A percentile compares a stretch with the other conserved stretches of the same genome.
These are phyloP conservation scores for Casuarina equisetifolia DNA, from an alignment of 306 rosid species.

Conservation along the genomic window DNA sequence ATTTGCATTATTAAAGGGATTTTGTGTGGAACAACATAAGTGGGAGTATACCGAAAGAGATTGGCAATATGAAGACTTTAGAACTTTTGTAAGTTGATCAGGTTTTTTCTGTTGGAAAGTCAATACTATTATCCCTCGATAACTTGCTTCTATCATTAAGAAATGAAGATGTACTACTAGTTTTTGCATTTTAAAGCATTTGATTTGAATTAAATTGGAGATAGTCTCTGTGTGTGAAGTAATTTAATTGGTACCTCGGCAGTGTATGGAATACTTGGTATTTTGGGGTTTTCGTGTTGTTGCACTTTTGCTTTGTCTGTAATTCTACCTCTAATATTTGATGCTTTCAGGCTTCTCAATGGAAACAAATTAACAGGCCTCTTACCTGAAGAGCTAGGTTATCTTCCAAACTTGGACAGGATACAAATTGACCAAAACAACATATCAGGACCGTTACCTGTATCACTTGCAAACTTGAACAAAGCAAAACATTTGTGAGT, in stretches of 20 bases:
- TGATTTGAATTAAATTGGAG: background rate
- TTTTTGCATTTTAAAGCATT: background rate
- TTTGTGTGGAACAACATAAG: conserved; percentile 84
- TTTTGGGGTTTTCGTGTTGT: background rate
- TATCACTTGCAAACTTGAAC: conserved; percentile 65
- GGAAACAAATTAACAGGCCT: conserved; percentile 75
- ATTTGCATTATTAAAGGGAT: conserved; percentile 53
- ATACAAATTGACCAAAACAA: conserved; percentile 78
- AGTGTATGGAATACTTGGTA: background rate
- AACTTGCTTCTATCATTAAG: background rate
- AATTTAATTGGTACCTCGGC: conserved; percentile 9
- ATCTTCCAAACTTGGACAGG: conserved; percentile 59
- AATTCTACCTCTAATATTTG: conserved; percentile 3
- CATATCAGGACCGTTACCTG: conserved; percentile 71
- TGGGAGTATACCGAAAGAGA: conserved; percentile 85
- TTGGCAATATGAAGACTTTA: conserved; percentile 70
- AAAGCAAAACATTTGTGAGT: conserved; percentile 76
- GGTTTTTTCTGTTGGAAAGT: conserved; percentile 13
- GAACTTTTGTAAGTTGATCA: conserved; percentile 68
- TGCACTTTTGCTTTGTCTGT: conserved; percentile 6
- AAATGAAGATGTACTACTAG: background rate
- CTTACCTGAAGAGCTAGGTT: conserved; percentile 83
- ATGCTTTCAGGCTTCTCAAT: conserved; percentile 66
- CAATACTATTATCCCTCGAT: conserved; percentile 7
- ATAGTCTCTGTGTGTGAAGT: background rate